Evolutionary conservation across 2,329 filamentous ascomycete genomes (phyloP).

Genomic region (Botryotinia calthae): DNA sequence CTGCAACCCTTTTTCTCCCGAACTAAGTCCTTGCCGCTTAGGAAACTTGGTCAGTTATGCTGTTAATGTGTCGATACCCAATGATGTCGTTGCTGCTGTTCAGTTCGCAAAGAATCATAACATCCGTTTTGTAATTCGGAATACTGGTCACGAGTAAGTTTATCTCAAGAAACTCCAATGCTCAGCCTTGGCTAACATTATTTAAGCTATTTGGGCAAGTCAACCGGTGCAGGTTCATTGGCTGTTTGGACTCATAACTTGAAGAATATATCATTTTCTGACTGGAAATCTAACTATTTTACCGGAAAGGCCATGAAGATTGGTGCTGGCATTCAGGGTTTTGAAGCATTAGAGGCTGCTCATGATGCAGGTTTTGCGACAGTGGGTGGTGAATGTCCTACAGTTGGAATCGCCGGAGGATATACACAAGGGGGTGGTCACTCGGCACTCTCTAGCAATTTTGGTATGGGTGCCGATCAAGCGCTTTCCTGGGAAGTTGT

Average conservation of each 20-base stretch:
- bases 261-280: constrained; percentile 45
- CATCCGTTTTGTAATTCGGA: constrained; percentile 49
- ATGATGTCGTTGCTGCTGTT: constrained; percentile 39
- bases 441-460: constrained; percentile 50
- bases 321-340: constrained; percentile 52
- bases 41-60: constrained; percentile 41
- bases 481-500: constrained; percentile 56
- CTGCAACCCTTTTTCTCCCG: constrained; percentile 38
- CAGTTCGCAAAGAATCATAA: constrained; percentile 41
- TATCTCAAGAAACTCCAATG: not conserved
- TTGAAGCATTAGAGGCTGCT: constrained; percentile 46
- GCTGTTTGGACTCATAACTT: constrained; percentile 57
- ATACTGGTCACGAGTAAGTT: constrained; percentile 54
- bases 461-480: constrained; percentile 60
- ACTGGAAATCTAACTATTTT: constrained; percentile 46
- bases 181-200: constrained; percentile 4
- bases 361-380: constrained; percentile 44
- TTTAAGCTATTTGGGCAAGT: constrained; percentile 52
- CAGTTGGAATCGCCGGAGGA: constrained; percentile 58
- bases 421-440: constrained; percentile 62
- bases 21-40: constrained; percentile 41
- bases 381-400: constrained; percentile 54
- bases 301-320: constrained; percentile 52
- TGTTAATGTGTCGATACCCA: constrained; percentile 31
- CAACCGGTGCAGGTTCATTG: constrained; percentile 58